Evolutionary conservation across 2,329 filamentous ascomycete species (phyloP).

Genomic region (Alternaria gaisen): DNA sequence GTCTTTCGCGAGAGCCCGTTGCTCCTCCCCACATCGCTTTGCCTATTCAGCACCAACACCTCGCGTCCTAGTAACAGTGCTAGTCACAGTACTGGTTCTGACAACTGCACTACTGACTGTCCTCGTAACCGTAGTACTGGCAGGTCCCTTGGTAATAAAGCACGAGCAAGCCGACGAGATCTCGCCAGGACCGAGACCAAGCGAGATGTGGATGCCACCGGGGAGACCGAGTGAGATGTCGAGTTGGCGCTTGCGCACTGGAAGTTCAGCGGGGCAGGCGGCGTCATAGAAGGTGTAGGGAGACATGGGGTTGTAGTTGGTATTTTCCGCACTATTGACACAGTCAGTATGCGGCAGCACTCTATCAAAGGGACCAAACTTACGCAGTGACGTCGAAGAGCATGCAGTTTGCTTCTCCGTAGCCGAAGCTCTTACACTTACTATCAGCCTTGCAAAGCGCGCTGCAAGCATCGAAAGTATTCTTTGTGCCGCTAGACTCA

Average conservation of each 20-base stretch:
- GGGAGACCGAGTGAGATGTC: constrained; percentile 15
- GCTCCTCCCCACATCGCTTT: background rate
- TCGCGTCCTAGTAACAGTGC: constrained; percentile 15
- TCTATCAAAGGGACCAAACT: constrained; percentile 7
- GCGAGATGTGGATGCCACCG: constrained; percentile 35
- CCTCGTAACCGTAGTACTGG: constrained; percentile 35
- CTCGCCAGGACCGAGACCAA: constrained; percentile 28
- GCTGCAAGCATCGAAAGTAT: constrained; percentile 40
- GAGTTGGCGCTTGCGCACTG: constrained; percentile 41
- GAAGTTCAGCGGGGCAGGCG: constrained; percentile 38
- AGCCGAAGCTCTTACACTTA: constrained; percentile 45
- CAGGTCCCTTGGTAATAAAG: constrained; percentile 39
- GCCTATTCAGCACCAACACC: background rate
- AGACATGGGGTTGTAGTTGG: constrained; percentile 45
- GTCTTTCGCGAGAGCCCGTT: background rate
- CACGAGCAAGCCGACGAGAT: constrained; percentile 44
- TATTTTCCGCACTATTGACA: constrained; percentile 36
- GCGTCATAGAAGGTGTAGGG: constrained; percentile 48
- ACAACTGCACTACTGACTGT: constrained; percentile 31
- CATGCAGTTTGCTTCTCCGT: constrained; percentile 47
- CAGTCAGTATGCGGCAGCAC: background rate
- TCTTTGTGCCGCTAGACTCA: constrained; percentile 46
- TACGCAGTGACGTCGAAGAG: constrained; percentile 44
- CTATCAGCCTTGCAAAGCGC: constrained; percentile 44
- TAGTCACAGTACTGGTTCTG: constrained; percentile 14